Percentiles rank a stretch among this genome's conserved stretches.
These are phyloP conservation scores for Aspergillus nanangensis DNA, from an alignment of 495 filamentous ascomycete genomes.

Conservation along the genomic window DNA sequence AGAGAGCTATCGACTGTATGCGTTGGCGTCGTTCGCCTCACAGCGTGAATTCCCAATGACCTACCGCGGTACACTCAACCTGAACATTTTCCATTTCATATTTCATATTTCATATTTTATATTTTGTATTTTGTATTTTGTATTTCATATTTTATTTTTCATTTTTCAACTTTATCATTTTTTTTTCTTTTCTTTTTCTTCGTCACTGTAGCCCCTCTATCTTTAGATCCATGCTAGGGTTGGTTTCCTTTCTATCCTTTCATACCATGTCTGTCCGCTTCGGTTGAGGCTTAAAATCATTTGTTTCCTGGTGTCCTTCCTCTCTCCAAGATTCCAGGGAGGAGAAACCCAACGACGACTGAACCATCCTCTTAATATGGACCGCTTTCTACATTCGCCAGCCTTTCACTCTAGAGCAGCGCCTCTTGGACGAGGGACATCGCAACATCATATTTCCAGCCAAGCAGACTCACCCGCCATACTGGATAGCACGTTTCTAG, in stretches of 20 bases:
- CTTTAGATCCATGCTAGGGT: background rate
- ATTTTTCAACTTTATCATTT: background rate
- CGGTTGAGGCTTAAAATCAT: background rate
- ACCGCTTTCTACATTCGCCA: conserved; percentile 15
- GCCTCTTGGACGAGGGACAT: conserved; percentile 23
- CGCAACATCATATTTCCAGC: conserved; percentile 12
- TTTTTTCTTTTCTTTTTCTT: conserved; percentile 3
- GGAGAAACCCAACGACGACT: no score
- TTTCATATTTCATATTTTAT: conserved; percentile 1
- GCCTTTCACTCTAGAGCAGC: conserved; percentile 17
- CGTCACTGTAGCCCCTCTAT: background rate
- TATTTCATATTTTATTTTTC: background rate
- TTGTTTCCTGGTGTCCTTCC: background rate
- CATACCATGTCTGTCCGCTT: background rate
- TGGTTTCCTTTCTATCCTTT: background rate
- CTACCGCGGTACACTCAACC: no score
- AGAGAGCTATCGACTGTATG: conserved; percentile 13
- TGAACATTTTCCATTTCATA: background rate
- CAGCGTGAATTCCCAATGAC: conserved; percentile 10
- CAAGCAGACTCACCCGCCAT: conserved; percentile 16
- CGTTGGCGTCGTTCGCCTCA: conserved; percentile 19
- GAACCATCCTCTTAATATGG: no score
- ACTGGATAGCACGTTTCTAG: conserved; percentile 10
- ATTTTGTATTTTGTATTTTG: conserved; percentile 3
- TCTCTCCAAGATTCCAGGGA: no score